Evolutionary conservation across 2,329 filamentous ascomycete genomes (phyloP).

Genomic region (Talaromyces marneffei): DNA sequence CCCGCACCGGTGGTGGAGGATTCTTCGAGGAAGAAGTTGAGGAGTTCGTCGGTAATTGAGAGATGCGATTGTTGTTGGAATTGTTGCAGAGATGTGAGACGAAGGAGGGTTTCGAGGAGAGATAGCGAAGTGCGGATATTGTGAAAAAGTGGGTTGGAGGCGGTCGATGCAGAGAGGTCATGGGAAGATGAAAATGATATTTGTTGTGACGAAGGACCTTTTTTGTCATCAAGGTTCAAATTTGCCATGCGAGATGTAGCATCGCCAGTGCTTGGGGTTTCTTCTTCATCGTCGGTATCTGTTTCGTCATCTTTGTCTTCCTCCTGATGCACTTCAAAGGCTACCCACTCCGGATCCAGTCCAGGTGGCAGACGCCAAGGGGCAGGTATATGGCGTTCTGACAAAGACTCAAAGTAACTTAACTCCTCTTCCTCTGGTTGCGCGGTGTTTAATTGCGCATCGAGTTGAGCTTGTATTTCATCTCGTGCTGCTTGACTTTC

Average conservation of each 20-base stretch:
- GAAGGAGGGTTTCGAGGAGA: conserved; percentile 80
- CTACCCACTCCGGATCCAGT: conserved; percentile 85
- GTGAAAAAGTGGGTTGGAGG: conserved; percentile 46
- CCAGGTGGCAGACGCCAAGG: conserved; percentile 63
- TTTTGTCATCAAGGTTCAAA: conserved; percentile 36
- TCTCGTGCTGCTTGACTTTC: conserved; percentile 27
- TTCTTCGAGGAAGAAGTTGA: conserved; percentile 79
- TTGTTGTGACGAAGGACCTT: conserved; percentile 14
- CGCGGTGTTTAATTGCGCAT: conserved; percentile 31
- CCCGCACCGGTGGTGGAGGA: conserved; percentile 61
- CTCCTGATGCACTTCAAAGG: conserved; percentile 75
- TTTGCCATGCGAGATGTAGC: conserved; percentile 45
- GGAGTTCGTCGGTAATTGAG: conserved; percentile 80
- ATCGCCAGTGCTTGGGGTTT: conserved; percentile 19
- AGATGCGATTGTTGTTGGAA: conserved; percentile 86
- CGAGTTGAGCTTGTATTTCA: conserved; percentile 34
- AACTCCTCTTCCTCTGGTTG: neutral
- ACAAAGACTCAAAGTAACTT: conserved; percentile 20
- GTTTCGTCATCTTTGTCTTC: conserved; percentile 51
- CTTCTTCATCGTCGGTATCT: conserved; percentile 27
- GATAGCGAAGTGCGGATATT: conserved; percentile 65
- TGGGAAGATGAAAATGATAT: conserved; percentile 22
- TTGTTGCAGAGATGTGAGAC: conserved; percentile 80
- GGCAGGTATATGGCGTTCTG: conserved; percentile 31
- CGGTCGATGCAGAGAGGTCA: conserved; percentile 20